Conservation (phyloP, 306 rosid species). For the Cucurbita argyrosperma region DNA sequence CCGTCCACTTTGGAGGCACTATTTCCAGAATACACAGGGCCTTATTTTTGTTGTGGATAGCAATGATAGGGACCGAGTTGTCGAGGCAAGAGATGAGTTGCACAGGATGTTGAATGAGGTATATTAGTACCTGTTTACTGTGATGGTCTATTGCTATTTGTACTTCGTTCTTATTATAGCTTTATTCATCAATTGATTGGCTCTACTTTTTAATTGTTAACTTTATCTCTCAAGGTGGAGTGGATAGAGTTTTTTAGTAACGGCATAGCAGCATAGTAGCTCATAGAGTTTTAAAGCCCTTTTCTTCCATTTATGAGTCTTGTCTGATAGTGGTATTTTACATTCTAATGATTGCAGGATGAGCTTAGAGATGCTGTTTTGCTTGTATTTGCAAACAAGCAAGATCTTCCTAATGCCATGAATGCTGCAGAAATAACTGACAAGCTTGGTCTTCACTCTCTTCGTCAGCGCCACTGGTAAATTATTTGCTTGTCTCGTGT, state of each 20-base stretch:
- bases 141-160: not conserved
- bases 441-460: slow-evolving; percentile 96
- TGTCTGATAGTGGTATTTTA: no score
- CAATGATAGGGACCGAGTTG: slow-evolving; percentile 88
- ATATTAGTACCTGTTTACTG: slow-evolving; percentile 5
- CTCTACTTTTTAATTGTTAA: not conserved
- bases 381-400: slow-evolving; percentile 96
- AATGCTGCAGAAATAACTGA: slow-evolving; percentile 97
- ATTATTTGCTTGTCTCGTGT: not conserved
- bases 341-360: slow-evolving; percentile 41
- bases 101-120: slow-evolving; percentile 99
- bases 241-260: not conserved
- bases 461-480: slow-evolving; percentile 51
- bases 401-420: slow-evolving; percentile 99
- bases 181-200: not conserved
- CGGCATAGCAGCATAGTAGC: not conserved
- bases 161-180: not conserved
- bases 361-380: slow-evolving; percentile 91
- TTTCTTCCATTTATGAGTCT: not conserved
- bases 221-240: not conserved
- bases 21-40: slow-evolving; percentile 98
- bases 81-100: slow-evolving; percentile 97
- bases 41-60: slow-evolving; percentile 96
- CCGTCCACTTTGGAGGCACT: slow-evolving; percentile 98
- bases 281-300: not conserved